These are phyloP conservation scores for Acer yangbiense DNA, from an alignment of 345 rosid species.

Conservation along the genomic window DNA sequence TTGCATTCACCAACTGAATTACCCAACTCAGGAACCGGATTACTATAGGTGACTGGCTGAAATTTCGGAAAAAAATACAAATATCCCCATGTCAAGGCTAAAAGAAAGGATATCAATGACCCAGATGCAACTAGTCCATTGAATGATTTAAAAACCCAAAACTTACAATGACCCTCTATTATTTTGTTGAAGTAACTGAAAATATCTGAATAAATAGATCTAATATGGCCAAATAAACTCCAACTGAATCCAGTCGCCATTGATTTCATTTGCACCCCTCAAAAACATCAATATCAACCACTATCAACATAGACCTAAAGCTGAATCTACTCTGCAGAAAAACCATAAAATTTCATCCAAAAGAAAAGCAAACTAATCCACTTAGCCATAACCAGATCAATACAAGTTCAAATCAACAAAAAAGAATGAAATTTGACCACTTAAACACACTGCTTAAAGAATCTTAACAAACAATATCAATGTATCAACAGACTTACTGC, in stretches of 20 bases:
- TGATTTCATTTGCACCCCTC: neutral
- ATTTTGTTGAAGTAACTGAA: slow-evolving; percentile 33
- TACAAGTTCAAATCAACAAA: neutral
- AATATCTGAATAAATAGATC: slow-evolving; percentile 28
- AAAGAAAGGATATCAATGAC: slow-evolving; percentile 42
- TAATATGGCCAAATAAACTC: slow-evolving; percentile 30
- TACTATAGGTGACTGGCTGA: slow-evolving; percentile 31
- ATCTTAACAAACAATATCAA: slow-evolving; percentile 9
- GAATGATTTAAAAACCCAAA: slow-evolving; percentile 41
- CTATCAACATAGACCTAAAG: neutral
- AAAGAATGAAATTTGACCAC: neutral
- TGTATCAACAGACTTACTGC: neutral
- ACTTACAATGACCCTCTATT: slow-evolving; percentile 33
- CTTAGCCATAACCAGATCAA: neutral
- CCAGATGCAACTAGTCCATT: slow-evolving; percentile 40
- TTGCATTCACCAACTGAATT: slow-evolving; percentile 38
- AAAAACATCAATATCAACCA: neutral
- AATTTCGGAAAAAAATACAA: slow-evolving; percentile 41
- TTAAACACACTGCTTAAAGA: neutral
- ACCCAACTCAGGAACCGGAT: slow-evolving; percentile 30
- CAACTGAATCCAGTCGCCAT: slow-evolving; percentile 27
- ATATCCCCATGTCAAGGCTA: slow-evolving; percentile 45
- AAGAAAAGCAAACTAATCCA: neutral
- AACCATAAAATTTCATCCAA: neutral
- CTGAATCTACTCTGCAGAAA: neutral